Conservation (phyloP, 2,329 filamentous ascomycete species). For the Colletotrichum viniferum region DNA sequence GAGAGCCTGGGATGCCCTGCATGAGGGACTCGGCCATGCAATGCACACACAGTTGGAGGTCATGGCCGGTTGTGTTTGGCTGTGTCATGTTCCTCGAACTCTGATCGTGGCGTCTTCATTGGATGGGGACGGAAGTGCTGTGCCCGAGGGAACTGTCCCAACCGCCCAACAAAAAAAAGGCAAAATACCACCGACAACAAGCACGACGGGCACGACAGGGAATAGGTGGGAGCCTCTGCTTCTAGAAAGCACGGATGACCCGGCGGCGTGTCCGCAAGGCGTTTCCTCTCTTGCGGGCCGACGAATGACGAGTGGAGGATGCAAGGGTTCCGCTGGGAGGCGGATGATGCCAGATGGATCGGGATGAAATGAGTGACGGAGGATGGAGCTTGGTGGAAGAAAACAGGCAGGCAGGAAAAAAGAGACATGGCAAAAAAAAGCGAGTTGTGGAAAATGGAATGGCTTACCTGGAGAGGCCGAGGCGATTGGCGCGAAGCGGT, state of each 20-base stretch:
- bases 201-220: neutral
- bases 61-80: conserved; percentile 12
- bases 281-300: conserved; percentile 4
- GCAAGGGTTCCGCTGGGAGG: neutral
- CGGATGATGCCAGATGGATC: neutral
- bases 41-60: neutral
- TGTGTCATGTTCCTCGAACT: conserved; percentile 17
- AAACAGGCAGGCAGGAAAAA: neutral
- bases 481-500: conserved; percentile 4
- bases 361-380: neutral
- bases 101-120: conserved; percentile 4
- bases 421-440: conserved; percentile 1
- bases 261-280: neutral
- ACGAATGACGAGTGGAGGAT: neutral
- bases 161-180: conserved; percentile 10
- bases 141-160: conserved; percentile 5
- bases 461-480: conserved; percentile 12
- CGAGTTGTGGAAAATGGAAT: neutral
- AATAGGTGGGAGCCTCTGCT: neutral
- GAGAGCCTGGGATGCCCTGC: conserved; percentile 8
- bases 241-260: conserved; percentile 4
- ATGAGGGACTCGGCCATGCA: conserved; percentile 10
- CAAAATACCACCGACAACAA: neutral
- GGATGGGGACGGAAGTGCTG: neutral
- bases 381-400: neutral